Conservation (phyloP, 2,329 filamentous ascomycete species). For the Cryphonectria nitschkei region DNA sequence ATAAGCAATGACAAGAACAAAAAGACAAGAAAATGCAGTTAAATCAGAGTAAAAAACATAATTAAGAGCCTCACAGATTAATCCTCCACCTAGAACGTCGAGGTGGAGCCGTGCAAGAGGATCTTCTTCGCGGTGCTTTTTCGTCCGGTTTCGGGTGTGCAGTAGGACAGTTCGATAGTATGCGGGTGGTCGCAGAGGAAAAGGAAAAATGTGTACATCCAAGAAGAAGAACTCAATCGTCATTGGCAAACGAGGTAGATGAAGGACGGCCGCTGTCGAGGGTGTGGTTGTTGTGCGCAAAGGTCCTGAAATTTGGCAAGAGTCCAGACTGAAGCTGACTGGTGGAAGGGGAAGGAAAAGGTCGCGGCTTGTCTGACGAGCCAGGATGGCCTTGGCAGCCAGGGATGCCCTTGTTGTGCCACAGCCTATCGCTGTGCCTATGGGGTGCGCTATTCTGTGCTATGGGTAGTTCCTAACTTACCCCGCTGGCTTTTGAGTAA, state of each 20-base stretch:
- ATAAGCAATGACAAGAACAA: neutral
- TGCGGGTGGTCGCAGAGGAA: neutral
- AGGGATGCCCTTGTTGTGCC: constrained; percentile 5
- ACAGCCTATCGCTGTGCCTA: neutral
- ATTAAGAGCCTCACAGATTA: neutral
- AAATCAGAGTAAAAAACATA: neutral
- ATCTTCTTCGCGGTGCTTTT: neutral
- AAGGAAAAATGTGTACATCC: neutral
- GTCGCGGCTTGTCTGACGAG: constrained; percentile 2
- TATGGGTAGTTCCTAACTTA: neutral
- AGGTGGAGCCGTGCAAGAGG: neutral
- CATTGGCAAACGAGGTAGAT: neutral
- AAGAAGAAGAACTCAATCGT: neutral
- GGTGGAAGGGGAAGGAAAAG: constrained; percentile 10
- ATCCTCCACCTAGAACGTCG: neutral
- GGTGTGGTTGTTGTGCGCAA: neutral
- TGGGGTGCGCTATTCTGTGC: neutral
- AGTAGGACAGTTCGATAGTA: neutral
- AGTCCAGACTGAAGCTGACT: constrained; percentile 11
- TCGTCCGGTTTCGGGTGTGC: constrained; percentile 8
- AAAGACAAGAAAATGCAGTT: neutral
- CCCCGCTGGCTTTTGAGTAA: neutral
- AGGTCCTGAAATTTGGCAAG: neutral
- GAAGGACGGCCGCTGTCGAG: neutral
- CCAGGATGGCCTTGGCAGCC: neutral